Conservation (phyloP, 1,284 basidiomycete genomes). For the Papiliotrema nemorosa region DNA sequence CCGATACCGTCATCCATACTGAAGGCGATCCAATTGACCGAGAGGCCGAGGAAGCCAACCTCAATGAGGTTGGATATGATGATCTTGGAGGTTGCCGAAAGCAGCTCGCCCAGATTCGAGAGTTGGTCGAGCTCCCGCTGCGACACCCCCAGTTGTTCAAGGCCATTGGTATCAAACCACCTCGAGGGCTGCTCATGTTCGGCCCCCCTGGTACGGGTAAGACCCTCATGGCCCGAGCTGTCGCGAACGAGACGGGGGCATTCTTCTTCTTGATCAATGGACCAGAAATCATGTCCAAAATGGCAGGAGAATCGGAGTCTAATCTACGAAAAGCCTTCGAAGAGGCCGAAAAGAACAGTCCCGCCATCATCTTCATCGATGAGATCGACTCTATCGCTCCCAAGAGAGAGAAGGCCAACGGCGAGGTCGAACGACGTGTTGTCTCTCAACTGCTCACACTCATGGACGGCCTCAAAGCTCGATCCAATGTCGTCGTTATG, state of each 20-base stretch:
- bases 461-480: conserved; percentile 98
- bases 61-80: conserved; percentile 97
- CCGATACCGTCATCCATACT: conserved; percentile 47
- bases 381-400: conserved; percentile 99
- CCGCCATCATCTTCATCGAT: conserved; percentile 95
- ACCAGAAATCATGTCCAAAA: conserved; percentile 99
- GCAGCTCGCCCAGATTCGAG: conserved; percentile 97
- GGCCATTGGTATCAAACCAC: conserved; percentile 99
- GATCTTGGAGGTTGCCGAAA: conserved; percentile 99
- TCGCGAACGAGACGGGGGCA: conserved; percentile 98
- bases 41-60: conserved; percentile 96
- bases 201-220: conserved; percentile 97
- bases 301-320: conserved; percentile 97
- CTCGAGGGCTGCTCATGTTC: conserved; percentile 94
- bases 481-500: conserved; percentile 99
- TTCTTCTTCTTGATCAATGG: conserved; percentile 99
- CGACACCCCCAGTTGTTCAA: conserved; percentile 99
- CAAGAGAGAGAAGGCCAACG: conserved; percentile 99
- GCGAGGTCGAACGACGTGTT: conserved; percentile 98
- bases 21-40: conserved; percentile 99
- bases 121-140: conserved; percentile 95
- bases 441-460: conserved; percentile 96
- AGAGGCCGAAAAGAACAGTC: conserved; percentile 99
- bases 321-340: conserved; percentile 98
- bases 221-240: conserved; percentile 97